A percentile compares a stretch with the other conserved stretches of the same genome.
phyloP scores from a whole-genome alignment of 768 basidiomycete species.

The Phaffia australis region DNA sequence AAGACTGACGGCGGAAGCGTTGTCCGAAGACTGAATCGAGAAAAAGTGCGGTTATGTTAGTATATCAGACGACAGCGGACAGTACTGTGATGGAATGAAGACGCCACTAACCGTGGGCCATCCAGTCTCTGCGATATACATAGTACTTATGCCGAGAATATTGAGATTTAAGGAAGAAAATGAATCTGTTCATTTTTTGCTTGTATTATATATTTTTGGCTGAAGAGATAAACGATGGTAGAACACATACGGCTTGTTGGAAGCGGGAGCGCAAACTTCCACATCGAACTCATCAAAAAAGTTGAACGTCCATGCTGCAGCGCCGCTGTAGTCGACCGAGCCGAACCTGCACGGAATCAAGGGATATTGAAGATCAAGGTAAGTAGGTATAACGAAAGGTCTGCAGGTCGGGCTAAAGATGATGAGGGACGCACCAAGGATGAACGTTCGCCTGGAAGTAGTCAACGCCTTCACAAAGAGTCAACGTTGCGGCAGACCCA shows the following conservation, averaged over 20 bases:
- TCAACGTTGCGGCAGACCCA: constrained; percentile 43
- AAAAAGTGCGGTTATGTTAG: constrained; percentile 24
- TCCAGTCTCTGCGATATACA: constrained; percentile 87
- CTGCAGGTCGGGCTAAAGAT: neutral
- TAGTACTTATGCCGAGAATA: constrained; percentile 56
- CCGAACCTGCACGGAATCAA: constrained; percentile 83
- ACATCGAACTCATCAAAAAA: constrained; percentile 52
- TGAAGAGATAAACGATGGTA: neutral
- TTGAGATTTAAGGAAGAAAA: constrained; percentile 1
- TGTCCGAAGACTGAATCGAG: constrained; percentile 37
- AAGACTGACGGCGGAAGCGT: constrained; percentile 29
- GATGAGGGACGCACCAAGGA: constrained; percentile 39
- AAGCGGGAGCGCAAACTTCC: constrained; percentile 20
- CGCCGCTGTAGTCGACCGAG: constrained; percentile 53
- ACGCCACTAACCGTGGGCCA: constrained; percentile 37
- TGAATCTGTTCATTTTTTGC: neutral
- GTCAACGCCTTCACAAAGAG: constrained; percentile 18
- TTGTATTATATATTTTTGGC: no score
- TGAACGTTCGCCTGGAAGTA: constrained; percentile 62
- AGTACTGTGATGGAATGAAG: constrained; percentile 29
- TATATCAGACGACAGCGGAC: neutral
- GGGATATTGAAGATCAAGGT: constrained; percentile 39
- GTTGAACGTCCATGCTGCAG: constrained; percentile 66
- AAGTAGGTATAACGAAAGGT: neutral
- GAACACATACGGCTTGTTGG: constrained; percentile 18